Evolutionary conservation across 257 asterid species (phyloP).

Genomic region (Verbena officinalis): DNA sequence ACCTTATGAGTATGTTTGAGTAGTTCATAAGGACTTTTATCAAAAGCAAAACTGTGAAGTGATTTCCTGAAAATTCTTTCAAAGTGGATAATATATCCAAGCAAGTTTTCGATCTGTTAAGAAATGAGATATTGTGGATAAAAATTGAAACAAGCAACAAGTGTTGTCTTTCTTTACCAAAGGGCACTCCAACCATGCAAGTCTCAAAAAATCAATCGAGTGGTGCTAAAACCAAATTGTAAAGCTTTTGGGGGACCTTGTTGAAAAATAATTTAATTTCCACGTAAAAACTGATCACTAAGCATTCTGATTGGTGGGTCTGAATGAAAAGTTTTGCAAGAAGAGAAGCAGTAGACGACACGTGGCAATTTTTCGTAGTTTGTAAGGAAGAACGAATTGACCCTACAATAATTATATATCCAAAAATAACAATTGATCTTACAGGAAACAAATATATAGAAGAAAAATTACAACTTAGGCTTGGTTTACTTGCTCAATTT

Average conservation of each 20-base stretch:
- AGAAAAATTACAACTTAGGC: no score
- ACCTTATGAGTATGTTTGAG: no score
- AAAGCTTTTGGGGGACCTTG: constrained; percentile 24
- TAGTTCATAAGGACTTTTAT: no score
- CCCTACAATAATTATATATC: constrained; percentile 15
- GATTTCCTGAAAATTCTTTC: no score
- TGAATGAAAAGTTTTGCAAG: constrained; percentile 7
- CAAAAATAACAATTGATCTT: background rate
- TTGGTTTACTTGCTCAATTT: no score
- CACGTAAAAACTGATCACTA: constrained; percentile 30
- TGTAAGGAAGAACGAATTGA: constrained; percentile 46
- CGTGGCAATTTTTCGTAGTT: constrained; percentile 60
- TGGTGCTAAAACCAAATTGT: constrained; percentile 26
- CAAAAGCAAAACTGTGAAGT: no score
- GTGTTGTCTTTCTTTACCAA: constrained; percentile 8
- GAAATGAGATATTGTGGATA: background rate
- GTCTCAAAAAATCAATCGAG: constrained; percentile 19
- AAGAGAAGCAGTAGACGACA: constrained; percentile 23
- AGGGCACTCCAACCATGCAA: background rate
- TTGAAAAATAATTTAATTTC: constrained; percentile 35
- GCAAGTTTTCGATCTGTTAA: no score
- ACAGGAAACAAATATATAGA: background rate
- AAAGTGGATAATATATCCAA: no score
- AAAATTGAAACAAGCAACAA: background rate
- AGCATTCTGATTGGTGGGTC: constrained; percentile 28